Percentiles rank a stretch among this genome's conserved stretches.
These are phyloP conservation scores for Suillus ampliporus DNA, from an alignment of 768 basidiomycete genomes.

Conservation along the genomic window DNA sequence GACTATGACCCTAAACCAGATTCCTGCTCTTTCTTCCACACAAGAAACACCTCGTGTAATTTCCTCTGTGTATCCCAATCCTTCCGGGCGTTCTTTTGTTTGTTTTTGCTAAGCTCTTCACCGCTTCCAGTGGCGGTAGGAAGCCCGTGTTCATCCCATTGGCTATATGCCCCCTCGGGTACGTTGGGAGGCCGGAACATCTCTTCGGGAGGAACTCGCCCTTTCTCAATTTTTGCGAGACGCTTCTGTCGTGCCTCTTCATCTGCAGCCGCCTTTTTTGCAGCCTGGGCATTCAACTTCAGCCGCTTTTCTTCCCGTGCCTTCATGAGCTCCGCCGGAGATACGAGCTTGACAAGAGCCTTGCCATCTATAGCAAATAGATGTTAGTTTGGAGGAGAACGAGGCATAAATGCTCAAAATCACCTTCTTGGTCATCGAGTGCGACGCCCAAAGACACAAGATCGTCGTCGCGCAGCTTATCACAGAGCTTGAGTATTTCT, in stretches of 20 bases:
- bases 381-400: conserved; percentile 1
- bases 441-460: conserved; percentile 94
- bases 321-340: conserved; percentile 79
- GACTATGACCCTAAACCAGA: conserved; percentile 1
- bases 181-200: conserved; percentile 88
- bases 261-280: conserved; percentile 74
- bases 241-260: conserved; percentile 72
- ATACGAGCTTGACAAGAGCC: conserved; percentile 91
- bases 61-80: conserved; percentile 75
- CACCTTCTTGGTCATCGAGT: conserved; percentile 95
- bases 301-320: conserved; percentile 90
- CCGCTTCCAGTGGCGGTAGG: conserved; percentile 88
- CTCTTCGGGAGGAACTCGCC: conserved; percentile 71
- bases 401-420: conserved; percentile 20
- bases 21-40: conserved; percentile 43
- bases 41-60: conserved; percentile 78
- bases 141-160: conserved; percentile 85
- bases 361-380: conserved; percentile 70
- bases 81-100: conserved; percentile 78
- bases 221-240: conserved; percentile 83
- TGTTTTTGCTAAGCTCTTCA: conserved; percentile 82
- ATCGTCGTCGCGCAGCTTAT: conserved; percentile 88
- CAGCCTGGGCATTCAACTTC: conserved; percentile 72
- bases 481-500: conserved; percentile 86
- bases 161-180: conserved; percentile 71